Conservation (phyloP, 805 yeast genomes). For the Saccharomycopsis synnaedendra region DNA sequence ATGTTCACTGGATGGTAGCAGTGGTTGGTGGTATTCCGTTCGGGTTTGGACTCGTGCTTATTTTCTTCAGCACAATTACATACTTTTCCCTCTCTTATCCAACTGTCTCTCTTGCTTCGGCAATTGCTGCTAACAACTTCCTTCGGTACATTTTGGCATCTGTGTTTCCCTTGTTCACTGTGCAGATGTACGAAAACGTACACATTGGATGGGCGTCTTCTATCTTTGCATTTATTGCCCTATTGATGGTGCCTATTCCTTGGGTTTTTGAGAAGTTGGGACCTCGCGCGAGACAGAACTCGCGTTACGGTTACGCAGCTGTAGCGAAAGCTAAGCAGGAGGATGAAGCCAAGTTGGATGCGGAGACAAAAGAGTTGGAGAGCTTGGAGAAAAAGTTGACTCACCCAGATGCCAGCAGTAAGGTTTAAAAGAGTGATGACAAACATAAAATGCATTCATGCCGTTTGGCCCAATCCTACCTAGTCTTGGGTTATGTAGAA, state of each 20-base stretch:
- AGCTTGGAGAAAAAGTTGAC: neutral
- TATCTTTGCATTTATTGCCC: constrained; percentile 48
- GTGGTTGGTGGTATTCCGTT: constrained; percentile 67
- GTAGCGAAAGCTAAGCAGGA: constrained; percentile 3
- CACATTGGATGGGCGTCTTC: constrained; percentile 76
- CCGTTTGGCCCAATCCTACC: too few species aligned
- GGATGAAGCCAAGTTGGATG: constrained; percentile 2
- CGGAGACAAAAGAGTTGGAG: constrained; percentile 7
- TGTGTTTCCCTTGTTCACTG: constrained; percentile 75
- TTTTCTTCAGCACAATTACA: constrained; percentile 58
- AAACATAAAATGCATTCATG: too few species aligned
- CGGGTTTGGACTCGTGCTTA: constrained; percentile 62
- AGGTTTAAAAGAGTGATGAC: too few species aligned
- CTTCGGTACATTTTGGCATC: constrained; percentile 66
- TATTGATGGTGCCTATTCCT: constrained; percentile 67
- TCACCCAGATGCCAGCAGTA: too few species aligned
- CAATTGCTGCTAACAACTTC: constrained; percentile 79
- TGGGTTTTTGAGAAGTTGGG: constrained; percentile 58
- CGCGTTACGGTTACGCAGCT: constrained; percentile 39
- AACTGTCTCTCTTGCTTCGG: constrained; percentile 71
- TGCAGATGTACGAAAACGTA: constrained; percentile 68
- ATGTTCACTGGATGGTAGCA: constrained; percentile 71
- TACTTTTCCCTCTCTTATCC: constrained; percentile 67
- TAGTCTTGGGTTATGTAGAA: too few species aligned
- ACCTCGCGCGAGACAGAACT: constrained; percentile 38